These are phyloP conservation scores for Lasiodiplodia sp. DNA, from an alignment of 2,329 filamentous ascomycete species.

Conservation along the genomic window DNA sequence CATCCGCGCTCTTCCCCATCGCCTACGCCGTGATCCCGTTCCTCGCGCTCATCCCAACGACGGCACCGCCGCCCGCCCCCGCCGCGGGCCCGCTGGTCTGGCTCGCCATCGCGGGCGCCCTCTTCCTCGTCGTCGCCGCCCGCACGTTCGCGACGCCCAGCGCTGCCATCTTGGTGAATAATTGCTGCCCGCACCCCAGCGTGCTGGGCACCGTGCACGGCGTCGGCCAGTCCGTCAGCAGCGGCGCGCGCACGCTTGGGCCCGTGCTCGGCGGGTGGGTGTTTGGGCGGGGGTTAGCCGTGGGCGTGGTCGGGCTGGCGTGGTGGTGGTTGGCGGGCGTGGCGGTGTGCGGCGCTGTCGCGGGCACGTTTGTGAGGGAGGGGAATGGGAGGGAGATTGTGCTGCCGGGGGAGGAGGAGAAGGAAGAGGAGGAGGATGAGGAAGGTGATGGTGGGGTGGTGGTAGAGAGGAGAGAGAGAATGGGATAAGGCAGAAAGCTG, in stretches of 20 bases:
- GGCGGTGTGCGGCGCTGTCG: conserved; percentile 57
- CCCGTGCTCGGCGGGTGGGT: conserved; percentile 67
- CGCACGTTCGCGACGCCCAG: conserved; percentile 63
- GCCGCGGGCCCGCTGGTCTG: conserved; percentile 52
- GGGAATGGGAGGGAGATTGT: conserved; percentile 71
- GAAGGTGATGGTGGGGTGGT: not conserved
- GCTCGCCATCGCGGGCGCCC: conserved; percentile 50
- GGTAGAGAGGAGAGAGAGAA: not conserved
- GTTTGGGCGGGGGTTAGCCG: conserved; percentile 65
- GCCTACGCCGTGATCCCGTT: conserved; percentile 54
- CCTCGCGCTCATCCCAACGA: conserved; percentile 52
- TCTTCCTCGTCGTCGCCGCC: conserved; percentile 54
- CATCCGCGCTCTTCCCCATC: conserved; percentile 54
- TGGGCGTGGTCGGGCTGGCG: conserved; percentile 64
- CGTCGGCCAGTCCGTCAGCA: conserved; percentile 66
- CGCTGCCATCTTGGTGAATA: conserved; percentile 67
- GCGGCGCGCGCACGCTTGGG: conserved; percentile 65
- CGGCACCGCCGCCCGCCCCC: conserved; percentile 46
- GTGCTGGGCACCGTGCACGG: conserved; percentile 66
- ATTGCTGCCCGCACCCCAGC: conserved; percentile 63
- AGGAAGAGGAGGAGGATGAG: conserved; percentile 37
- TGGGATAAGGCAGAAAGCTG: not conserved
- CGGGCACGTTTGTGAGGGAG: conserved; percentile 65
- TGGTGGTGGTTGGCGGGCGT: conserved; percentile 65
- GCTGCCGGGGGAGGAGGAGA: conserved; percentile 67